Percentiles rank a stretch among this genome's conserved stretches.
phyloP scores from a whole-genome alignment of 768 basidiomycete genomes.

The Naematelia encephala region DNA sequence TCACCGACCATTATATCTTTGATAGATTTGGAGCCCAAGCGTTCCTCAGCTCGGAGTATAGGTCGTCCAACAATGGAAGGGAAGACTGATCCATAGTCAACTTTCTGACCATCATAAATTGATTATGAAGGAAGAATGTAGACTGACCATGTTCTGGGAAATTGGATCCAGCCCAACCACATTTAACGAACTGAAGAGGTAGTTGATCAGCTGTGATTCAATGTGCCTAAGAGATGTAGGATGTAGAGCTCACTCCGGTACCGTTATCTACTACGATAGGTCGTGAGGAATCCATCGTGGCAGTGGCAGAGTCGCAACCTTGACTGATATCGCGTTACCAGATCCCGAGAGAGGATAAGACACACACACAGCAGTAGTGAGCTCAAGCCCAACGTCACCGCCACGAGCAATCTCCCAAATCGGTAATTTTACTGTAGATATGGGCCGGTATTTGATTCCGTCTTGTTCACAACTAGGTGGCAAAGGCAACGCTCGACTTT shows the following conservation, averaged over 20 bases:
- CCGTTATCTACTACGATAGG: conserved; percentile 81
- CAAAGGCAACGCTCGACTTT: neutral
- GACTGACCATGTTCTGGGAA: conserved; percentile 84
- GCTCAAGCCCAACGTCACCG: neutral
- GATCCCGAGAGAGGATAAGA: too few species aligned
- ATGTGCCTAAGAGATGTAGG: too few species aligned
- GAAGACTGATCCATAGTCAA: too few species aligned
- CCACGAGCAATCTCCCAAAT: neutral
- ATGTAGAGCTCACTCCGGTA: conserved; percentile 66
- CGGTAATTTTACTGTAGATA: too few species aligned
- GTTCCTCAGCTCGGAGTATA: conserved; percentile 95
- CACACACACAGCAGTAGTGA: neutral
- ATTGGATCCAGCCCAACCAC: conserved; percentile 86
- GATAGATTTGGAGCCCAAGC: conserved; percentile 78
- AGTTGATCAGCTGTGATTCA: neutral
- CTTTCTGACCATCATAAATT: neutral
- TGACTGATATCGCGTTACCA: neutral
- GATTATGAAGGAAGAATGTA: neutral
- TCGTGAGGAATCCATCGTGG: conserved; percentile 55
- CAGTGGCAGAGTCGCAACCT: neutral
- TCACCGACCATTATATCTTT: conserved; percentile 99
- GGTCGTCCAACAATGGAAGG: conserved; percentile 95
- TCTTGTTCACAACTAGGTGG: neutral
- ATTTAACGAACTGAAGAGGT: conserved; percentile 76
- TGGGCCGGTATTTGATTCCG: neutral